A percentile compares a stretch with the other conserved stretches of the same genome.
phyloP scores from a whole-genome alignment of 257 asterid genomes.

The Anisodus tanguticus region DNA sequence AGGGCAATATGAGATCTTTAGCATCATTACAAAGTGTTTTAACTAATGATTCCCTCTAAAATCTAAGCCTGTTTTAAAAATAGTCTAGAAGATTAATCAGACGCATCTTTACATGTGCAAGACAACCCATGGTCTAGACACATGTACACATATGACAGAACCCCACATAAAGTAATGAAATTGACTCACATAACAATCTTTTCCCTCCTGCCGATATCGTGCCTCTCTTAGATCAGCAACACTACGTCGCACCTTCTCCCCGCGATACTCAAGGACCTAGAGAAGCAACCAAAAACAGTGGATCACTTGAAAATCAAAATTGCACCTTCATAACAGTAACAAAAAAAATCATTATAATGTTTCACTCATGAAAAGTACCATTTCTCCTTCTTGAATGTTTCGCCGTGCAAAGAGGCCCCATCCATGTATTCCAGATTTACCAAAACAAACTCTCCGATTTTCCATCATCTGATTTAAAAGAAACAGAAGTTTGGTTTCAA shows the following conservation, averaged over 20 bases:
- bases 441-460: constrained; percentile 78
- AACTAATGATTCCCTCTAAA: neutral
- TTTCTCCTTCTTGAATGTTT: constrained; percentile 87
- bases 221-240: constrained; percentile 92
- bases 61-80: constrained; percentile 2
- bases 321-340: constrained; percentile 24
- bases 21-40: neutral
- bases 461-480: constrained; percentile 63
- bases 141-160: neutral
- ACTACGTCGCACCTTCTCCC: constrained; percentile 86
- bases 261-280: constrained; percentile 93
- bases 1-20: neutral
- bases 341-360: constrained; percentile 12
- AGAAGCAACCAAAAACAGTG: constrained; percentile 28
- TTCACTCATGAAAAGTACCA: constrained; percentile 55
- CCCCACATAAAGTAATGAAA: constrained; percentile 27
- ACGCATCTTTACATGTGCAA: neutral
- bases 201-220: constrained; percentile 69
- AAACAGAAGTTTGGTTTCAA: constrained; percentile 7
- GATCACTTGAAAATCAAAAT: constrained; percentile 24
- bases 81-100: constrained; percentile 6
- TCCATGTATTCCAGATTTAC: constrained; percentile 97
- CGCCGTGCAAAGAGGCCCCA: constrained; percentile 98
- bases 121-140: constrained; percentile 6
- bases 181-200: constrained; percentile 94